These are phyloP conservation scores for Aegilops umbellulata DNA, from an alignment of 176 grass and related monocot species.

Conservation along the genomic window DNA sequence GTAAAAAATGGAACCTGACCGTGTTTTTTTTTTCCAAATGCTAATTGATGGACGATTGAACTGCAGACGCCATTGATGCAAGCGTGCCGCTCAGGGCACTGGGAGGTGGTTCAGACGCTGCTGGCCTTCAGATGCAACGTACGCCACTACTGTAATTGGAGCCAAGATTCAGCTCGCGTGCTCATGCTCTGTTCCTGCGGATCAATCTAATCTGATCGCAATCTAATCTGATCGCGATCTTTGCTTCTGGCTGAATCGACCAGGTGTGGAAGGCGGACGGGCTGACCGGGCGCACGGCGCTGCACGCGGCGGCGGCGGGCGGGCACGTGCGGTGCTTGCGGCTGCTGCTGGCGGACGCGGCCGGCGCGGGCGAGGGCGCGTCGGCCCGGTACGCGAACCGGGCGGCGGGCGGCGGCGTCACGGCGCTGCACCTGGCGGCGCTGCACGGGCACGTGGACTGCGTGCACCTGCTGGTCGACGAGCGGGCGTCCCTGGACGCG, in stretches of 20 bases:
- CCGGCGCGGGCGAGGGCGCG: not conserved
- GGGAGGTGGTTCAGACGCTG: slow-evolving; percentile 76
- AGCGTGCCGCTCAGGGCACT: slow-evolving; percentile 76
- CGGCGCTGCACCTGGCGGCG: slow-evolving; percentile 82
- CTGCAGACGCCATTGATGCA: slow-evolving; percentile 82
- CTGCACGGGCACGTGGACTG: slow-evolving; percentile 67
- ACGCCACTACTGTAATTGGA: not conserved
- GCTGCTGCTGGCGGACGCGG: slow-evolving; percentile 55
- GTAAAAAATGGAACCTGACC: too few relatives aligned
- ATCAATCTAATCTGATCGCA: not conserved
- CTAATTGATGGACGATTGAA: too few relatives aligned
- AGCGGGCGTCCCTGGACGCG: slow-evolving; percentile 47
- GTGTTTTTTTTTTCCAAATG: too few relatives aligned
- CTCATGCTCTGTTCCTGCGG: not conserved
- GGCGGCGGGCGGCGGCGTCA: slow-evolving; percentile 56
- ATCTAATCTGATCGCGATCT: not conserved
- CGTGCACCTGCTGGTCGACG: slow-evolving; percentile 82
- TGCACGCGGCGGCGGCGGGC: slow-evolving; percentile 68
- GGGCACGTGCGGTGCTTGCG: slow-evolving; percentile 68
- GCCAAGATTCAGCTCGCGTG: not conserved
- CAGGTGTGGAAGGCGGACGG: slow-evolving; percentile 62
- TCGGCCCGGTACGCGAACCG: slow-evolving; percentile 55
- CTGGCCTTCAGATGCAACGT: slow-evolving; percentile 78
- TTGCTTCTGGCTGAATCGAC: not conserved
- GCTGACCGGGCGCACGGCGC: slow-evolving; percentile 62